Conservation (phyloP, 139 green algal species). For the Micractinium conductrix region DNA sequence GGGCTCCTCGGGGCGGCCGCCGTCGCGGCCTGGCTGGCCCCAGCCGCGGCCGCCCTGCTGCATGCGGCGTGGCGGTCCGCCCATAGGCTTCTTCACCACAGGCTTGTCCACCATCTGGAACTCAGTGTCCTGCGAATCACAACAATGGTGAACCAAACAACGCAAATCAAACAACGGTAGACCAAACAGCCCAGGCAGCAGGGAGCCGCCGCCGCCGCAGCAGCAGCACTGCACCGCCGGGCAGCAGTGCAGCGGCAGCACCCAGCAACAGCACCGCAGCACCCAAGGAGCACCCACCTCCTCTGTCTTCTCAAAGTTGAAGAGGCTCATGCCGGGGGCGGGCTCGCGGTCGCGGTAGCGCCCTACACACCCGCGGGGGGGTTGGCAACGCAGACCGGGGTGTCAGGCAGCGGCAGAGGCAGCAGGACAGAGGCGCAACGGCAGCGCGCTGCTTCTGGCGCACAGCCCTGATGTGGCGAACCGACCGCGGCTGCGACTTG, state of each 20-base stretch:
- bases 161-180: not conserved
- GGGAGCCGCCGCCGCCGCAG: too few relatives aligned
- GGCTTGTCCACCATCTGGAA: constrained; percentile 98
- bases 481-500: too few relatives aligned
- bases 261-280: not conserved
- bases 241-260: not conserved
- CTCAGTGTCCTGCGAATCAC: constrained; percentile 91
- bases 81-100: constrained; percentile 61
- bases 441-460: too few relatives aligned
- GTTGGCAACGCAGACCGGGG: too few relatives aligned
- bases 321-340: constrained; percentile 73
- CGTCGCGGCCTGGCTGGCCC: constrained; percentile 59
- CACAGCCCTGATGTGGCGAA: too few relatives aligned
- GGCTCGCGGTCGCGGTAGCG: constrained; percentile 47
- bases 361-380: too few relatives aligned
- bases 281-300: constrained; percentile 67
- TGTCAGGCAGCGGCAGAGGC: not conserved
- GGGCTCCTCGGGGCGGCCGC: not conserved
- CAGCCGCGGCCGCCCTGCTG: constrained; percentile 31
- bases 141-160: too few relatives aligned
- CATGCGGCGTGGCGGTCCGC: constrained; percentile 11
- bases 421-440: not conserved
- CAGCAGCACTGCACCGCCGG: too few relatives aligned
- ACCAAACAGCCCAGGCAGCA: too few relatives aligned
- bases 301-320: constrained; percentile 96